Evolutionary conservation across 148 eudicot genomes (phyloP), one percentile per base, ranked within the genome.

Genomic region (Diospyros kaki): DNA sequence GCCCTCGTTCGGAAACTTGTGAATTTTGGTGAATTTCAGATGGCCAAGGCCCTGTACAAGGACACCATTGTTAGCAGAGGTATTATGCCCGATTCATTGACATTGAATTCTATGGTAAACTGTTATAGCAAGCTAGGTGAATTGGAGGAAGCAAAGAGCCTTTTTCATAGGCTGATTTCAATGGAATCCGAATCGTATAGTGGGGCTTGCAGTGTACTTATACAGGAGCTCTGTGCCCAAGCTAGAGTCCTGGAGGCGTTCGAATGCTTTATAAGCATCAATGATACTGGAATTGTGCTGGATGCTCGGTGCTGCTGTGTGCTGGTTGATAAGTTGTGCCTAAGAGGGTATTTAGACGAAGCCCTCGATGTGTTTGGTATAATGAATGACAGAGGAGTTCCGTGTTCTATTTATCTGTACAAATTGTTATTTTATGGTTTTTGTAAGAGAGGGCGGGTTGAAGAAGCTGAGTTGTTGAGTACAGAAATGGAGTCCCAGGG

Each of bases 401-500:
- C 58, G 6, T 73, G 77, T 56, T 67, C 76, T 9, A 50, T 28
- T 71, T 43, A 69, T 72, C 45, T 85, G 44, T 82, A 80, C 54
- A 82, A 82, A 28, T 66, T 75, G 42, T 58, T 85, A 42, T n/a
- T 82, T 55, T 53, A 72, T 71, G 78, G 78, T 45, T 85, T 82
- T 64, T 82, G 85, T 77, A 79, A 77, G 73, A 75, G 81, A 46
- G 86, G 80, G 9, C 64, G 78, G 64, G 80, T 71, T 66, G 84
- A 80, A 59, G 82, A 80, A 66, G 88, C 86, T 1, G 78, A 78
- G 70, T 74, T 78, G 76, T 66, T 83, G 63, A 58, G 82, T 76
- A 60, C 43, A 46, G 84, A 85, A 14, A 77, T 85, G 75, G 88
- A 82, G 67, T 82, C 84, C 28, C 60, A 64, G 48, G 86, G 88